Evolutionary conservation across 139 green algal species (phyloP).

Genomic region (Chlamydomonas sp.): DNA sequence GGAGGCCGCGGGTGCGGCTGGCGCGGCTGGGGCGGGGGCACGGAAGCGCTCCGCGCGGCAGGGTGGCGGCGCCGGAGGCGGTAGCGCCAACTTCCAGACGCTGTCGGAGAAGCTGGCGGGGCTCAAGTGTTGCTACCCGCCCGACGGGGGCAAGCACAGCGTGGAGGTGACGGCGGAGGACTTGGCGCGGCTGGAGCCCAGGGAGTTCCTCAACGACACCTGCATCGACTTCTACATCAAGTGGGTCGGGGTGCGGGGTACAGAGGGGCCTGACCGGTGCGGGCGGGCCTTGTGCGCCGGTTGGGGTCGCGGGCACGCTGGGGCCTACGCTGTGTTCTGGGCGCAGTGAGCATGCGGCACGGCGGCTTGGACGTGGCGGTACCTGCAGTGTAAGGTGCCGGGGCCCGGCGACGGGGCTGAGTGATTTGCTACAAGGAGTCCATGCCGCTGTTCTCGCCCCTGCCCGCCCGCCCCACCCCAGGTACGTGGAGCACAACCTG

Average conservation of each 20-base stretch:
- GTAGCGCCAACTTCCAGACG: neutral
- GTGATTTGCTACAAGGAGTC: neutral
- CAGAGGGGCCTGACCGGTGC: too few relatives aligned
- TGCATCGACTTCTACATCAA: conserved; percentile 94
- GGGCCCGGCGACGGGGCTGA: neutral
- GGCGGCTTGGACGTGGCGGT: too few relatives aligned
- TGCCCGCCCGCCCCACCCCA: conserved; percentile 27
- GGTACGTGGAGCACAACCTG: conserved; percentile 61
- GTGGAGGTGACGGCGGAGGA: conserved; percentile 75
- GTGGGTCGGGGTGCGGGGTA: conserved; percentile 28
- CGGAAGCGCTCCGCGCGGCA: too few relatives aligned
- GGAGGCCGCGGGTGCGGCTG: too few relatives aligned
- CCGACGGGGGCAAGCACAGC: conserved; percentile 47
- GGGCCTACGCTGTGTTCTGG: too few relatives aligned
- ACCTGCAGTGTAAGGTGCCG: neutral
- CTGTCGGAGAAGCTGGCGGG: neutral
- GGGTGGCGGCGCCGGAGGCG: too few relatives aligned
- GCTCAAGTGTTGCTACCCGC: conserved; percentile 52
- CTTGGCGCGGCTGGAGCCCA: conserved; percentile 72
- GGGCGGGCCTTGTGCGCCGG: too few relatives aligned
- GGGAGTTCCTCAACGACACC: conserved; percentile 95
- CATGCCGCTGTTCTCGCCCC: too few relatives aligned
- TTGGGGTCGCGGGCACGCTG: too few relatives aligned
- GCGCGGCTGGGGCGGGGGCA: too few relatives aligned
- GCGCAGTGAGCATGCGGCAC: too few relatives aligned